A percentile compares a stretch with the other conserved stretches of the same genome.
Evolutionary conservation across 2,329 filamentous ascomycete species (phyloP).

Genomic region (Samsoniella hepiali): DNA sequence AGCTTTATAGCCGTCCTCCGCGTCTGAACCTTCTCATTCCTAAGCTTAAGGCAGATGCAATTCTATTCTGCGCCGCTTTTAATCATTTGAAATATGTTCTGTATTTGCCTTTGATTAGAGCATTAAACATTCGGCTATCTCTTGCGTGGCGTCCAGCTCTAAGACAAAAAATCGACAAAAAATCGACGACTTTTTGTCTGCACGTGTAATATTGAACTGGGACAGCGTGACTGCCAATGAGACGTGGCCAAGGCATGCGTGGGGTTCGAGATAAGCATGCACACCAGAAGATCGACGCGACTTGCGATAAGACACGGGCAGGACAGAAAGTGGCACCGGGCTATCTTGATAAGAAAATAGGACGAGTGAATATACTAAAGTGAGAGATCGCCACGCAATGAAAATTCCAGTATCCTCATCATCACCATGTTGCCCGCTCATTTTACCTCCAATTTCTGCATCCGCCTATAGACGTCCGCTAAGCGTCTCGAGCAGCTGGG

Average conservation of each 20-base stretch:
- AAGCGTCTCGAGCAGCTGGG: constrained; percentile 35
- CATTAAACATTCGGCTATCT: too few relatives aligned
- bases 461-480: constrained; percentile 30
- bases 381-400: neutral
- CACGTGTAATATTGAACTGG: too few relatives aligned
- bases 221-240: neutral
- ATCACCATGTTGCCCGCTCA: neutral
- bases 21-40: too few relatives aligned
- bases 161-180: neutral
- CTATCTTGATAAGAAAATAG: constrained; percentile 9
- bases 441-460: neutral
- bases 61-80: too few relatives aligned
- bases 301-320: neutral
- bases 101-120: too few relatives aligned
- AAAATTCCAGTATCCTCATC: neutral
- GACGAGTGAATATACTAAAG: constrained; percentile 6
- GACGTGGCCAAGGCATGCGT: neutral
- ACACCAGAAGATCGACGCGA: neutral
- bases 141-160: too few relatives aligned
- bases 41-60: too few relatives aligned
- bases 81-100: too few relatives aligned
- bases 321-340: neutral
- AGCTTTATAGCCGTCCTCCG: too few relatives aligned
- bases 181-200: neutral
- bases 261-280: constrained; percentile 3